Evolutionary conservation across 345 rosid genomes (phyloP).

Genomic region (Durio zibethinus): DNA sequence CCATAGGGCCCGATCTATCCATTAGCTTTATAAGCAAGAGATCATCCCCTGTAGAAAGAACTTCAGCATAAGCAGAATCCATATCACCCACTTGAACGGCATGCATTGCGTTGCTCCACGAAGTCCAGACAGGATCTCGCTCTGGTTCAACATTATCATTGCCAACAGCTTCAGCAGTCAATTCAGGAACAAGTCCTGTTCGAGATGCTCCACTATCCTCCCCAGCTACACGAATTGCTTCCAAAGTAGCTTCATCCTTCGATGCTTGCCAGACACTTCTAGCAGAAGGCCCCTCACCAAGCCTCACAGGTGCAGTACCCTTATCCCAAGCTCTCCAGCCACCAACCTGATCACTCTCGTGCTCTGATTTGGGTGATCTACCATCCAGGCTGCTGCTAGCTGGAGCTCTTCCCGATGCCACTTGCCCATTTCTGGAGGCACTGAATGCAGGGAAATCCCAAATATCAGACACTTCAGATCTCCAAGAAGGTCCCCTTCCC

Average conservation of each 20-base stretch:
- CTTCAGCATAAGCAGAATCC: constrained; percentile 89
- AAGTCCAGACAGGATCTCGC: constrained; percentile 77
- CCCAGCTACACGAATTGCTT: constrained; percentile 99
- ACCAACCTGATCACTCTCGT: constrained; percentile 65
- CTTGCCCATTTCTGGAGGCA: constrained; percentile 70
- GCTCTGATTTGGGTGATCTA: constrained; percentile 71
- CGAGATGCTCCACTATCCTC: constrained; percentile 68
- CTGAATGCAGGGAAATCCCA: constrained; percentile 70
- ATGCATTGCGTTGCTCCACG: constrained; percentile 96
- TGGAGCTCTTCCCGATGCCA: constrained; percentile 55
- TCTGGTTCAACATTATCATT: constrained; percentile 68
- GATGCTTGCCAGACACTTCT: constrained; percentile 99
- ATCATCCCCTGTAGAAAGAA: constrained; percentile 76
- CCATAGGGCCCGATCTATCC: constrained; percentile 88
- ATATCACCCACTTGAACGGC: constrained; percentile 80
- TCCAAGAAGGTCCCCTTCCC: constrained; percentile 77
- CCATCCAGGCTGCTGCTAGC: constrained; percentile 44
- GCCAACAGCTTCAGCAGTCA: constrained; percentile 76
- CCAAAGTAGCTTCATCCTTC: constrained; percentile 97
- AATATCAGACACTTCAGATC: constrained; percentile 62
- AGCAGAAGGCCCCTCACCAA: constrained; percentile 98
- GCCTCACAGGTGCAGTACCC: constrained; percentile 63
- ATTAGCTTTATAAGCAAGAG: constrained; percentile 83
- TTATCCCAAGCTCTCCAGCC: constrained; percentile 88
- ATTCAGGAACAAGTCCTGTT: constrained; percentile 65